Conservation (phyloP, 345 rosid species). For the Eucalyptus pumila region DNA sequence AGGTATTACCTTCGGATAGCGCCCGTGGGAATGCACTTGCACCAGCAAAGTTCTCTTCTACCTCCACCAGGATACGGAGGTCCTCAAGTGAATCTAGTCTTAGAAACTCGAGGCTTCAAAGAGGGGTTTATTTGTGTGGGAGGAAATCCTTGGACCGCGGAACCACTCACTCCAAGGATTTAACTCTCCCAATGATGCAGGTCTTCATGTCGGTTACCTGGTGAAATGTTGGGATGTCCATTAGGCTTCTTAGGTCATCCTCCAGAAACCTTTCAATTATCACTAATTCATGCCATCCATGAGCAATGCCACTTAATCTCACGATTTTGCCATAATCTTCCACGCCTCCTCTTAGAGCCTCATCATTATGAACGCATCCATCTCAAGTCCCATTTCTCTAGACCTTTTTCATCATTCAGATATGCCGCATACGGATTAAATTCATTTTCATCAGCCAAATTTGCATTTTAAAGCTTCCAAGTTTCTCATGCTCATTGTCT, state of each 20-base stretch:
- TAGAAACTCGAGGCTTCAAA: background rate
- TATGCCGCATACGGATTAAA: background rate
- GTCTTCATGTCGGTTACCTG: background rate
- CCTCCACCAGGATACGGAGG: background rate
- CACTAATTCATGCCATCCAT: background rate
- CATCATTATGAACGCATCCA: background rate
- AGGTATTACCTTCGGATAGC: background rate
- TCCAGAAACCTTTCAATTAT: background rate
- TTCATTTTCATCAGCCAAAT: background rate
- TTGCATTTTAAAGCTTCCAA: background rate
- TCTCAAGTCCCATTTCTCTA: background rate
- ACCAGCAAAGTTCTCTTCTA: background rate
- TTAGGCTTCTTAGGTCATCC: background rate
- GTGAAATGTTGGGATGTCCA: background rate
- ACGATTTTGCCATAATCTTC: background rate
- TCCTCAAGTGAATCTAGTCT: background rate
- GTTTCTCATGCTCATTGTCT: background rate
- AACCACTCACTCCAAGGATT: background rate
- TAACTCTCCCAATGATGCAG: background rate
- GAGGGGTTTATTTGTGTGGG: background rate
- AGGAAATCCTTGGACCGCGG: background rate
- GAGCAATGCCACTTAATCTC: too few species aligned
- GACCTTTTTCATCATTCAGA: background rate
- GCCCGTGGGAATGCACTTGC: background rate
- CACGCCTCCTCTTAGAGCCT: background rate